Base-by-base conservation (phyloP, 2,329 filamentous ascomycete species). In the Aspergillus alliaceus region DNA sequence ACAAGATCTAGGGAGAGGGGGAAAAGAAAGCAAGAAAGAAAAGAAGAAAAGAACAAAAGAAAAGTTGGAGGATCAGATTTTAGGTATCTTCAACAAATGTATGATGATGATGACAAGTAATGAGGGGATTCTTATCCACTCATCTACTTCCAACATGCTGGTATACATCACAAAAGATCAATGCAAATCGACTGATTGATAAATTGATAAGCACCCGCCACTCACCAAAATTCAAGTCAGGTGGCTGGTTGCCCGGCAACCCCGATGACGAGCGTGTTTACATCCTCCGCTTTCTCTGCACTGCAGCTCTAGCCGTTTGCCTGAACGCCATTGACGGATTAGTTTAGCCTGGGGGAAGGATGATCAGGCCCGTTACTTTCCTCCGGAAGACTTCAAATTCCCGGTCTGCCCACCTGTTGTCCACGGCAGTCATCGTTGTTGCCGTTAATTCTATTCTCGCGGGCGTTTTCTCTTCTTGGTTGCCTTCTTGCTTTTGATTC, bases 231-330 rank as follows among this genome's bases (percentile, higher is more conserved):
- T n/a, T n/a, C n/a, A n/a, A n/a, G n/a, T n/a, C 15, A 47, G 25
- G 27, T 32, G 27, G n/a, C 40, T 44, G 24, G 70, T 72, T 72
- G 69, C 70, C 70, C 60, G 59, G 67, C 70, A 72, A 72, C 70
- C 54, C 53, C 58, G 44, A 59, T 61, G 54, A 58, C 63, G 64
- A 67, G 61, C 57, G 60, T 73, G 70, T 73, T 73, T 73, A 72
- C 67, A 62, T 55, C 63, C 64, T 60, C 61, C 59, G 55, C 62
- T 61, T 62, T 44, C n/a, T 44, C 40, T 27, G 24, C 24, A 34
- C 53, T 47, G 50, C 57, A 56, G 51, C 66, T 66, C 66, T 63
- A 64, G 46, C 53, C 54, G 53, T 57, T 57, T 57, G 59, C 29
- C 44, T 57, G 54, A 61, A 59, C 57, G 57, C 57, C 59, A 58